Evolutionary conservation across 1,284 basidiomycete genomes (phyloP).

Genomic region (Boletus smithii): DNA sequence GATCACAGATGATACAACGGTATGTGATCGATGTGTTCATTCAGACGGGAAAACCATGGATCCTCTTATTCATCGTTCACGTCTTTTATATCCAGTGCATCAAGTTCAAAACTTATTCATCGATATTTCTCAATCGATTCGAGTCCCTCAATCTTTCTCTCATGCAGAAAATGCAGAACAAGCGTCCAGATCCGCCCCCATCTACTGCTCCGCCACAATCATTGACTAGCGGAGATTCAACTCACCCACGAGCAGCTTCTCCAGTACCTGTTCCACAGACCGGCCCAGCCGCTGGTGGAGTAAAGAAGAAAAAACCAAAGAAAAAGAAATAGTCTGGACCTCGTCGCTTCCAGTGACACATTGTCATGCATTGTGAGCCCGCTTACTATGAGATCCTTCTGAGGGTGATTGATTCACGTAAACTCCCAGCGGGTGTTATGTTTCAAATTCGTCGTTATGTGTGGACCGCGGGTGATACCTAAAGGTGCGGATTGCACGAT

Average conservation of each 20-base stretch:
- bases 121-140: slow-evolving; percentile 92
- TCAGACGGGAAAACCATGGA: neutral
- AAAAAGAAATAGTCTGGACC: slow-evolving; percentile 46
- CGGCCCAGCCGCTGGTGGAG: slow-evolving; percentile 36
- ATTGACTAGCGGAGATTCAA: slow-evolving; percentile 17
- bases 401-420: slow-evolving; percentile 7
- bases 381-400: neutral
- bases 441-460: slow-evolving; percentile 2
- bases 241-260: slow-evolving; percentile 27
- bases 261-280: slow-evolving; percentile 26
- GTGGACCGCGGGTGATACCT: neutral
- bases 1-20: slow-evolving; percentile 84
- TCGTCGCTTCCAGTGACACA: slow-evolving; percentile 4
- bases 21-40: slow-evolving; percentile 41
- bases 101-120: slow-evolving; percentile 92
- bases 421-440: slow-evolving; percentile 2
- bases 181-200: slow-evolving; percentile 31
- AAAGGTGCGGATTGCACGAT: slow-evolving; percentile 1
- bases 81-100: slow-evolving; percentile 61
- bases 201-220: slow-evolving; percentile 17
- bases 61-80: too few relatives aligned
- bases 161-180: slow-evolving; percentile 80
- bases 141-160: slow-evolving; percentile 83
- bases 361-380: slow-evolving; percentile 14
- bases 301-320: slow-evolving; percentile 55